Evolutionary conservation across 2,329 filamentous ascomycete species (phyloP).

Genomic region (Akanthomyces uredinophilus): DNA sequence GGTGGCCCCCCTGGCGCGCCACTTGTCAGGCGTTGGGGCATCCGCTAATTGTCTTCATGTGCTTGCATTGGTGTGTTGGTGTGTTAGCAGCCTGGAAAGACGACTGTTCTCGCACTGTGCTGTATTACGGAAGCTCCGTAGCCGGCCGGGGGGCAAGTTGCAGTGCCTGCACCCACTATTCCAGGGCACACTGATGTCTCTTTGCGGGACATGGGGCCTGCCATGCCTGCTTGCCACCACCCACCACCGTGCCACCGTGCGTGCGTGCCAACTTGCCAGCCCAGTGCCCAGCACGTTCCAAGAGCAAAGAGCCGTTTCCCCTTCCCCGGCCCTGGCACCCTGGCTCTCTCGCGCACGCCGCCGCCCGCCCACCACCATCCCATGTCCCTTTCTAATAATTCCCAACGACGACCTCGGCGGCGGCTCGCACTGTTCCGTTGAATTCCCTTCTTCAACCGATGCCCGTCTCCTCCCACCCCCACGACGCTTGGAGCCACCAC

Average conservation of each 20-base stretch:
- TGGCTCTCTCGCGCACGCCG: conserved; percentile 5
- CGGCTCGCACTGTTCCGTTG: conserved; percentile 14
- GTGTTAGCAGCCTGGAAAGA: background rate
- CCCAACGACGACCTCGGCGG: conserved; percentile 12
- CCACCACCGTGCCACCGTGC: no score
- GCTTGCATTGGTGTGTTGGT: background rate
- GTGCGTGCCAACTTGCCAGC: no score
- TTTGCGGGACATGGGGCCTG: no score
- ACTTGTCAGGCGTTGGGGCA: background rate
- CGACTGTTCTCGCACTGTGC: background rate
- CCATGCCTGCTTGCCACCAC: no score
- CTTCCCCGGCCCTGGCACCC: conserved; percentile 2
- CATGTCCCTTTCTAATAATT: background rate
- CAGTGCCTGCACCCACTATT: background rate
- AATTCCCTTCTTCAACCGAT: conserved; percentile 8
- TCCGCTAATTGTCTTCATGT: background rate
- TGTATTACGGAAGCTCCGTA: background rate
- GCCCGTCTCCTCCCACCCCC: conserved; percentile 2
- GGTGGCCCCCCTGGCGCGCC: background rate
- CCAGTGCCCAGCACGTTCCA: no score
- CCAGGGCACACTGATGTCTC: background rate
- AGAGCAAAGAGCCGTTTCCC: background rate
- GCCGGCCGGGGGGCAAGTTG: background rate
- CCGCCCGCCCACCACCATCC: background rate
- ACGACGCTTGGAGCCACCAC: conserved; percentile 1